These are phyloP conservation scores for Plantago elongata DNA, from an alignment of 257 asterid genomes.

Conservation along the genomic window DNA sequence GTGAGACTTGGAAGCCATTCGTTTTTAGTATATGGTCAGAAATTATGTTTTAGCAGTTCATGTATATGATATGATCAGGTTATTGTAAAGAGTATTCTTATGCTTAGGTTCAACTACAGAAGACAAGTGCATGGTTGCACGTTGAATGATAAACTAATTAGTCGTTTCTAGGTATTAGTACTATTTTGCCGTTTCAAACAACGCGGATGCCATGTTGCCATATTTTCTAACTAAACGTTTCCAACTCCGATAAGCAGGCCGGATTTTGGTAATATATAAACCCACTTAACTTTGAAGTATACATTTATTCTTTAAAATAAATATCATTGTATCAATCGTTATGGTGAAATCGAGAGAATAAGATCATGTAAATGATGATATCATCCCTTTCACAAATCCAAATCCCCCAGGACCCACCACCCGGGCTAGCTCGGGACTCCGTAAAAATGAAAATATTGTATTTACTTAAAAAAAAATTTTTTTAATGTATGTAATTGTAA, in stretches of 20 bases:
- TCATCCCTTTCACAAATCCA: too few species aligned
- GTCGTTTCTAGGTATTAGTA: background rate
- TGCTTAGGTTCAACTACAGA: slow-evolving; percentile 20
- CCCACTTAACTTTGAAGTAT: too few species aligned
- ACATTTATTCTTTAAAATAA: too few species aligned
- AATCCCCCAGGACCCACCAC: too few species aligned
- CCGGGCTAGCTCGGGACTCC: too few species aligned
- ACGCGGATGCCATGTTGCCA: slow-evolving; percentile 32
- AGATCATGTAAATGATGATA: too few species aligned
- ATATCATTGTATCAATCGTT: too few species aligned
- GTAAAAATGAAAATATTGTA: too few species aligned
- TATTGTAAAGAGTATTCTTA: slow-evolving; percentile 2
- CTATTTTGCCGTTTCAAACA: slow-evolving; percentile 7
- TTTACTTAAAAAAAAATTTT: too few species aligned
- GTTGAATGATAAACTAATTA: slow-evolving; percentile 21
- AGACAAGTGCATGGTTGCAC: slow-evolving; percentile 43
- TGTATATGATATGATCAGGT: slow-evolving; percentile 1
- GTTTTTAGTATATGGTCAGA: background rate
- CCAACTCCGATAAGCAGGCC: background rate
- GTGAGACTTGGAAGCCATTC: slow-evolving; percentile 44
- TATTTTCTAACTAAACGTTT: slow-evolving; percentile 17
- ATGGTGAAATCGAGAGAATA: too few species aligned
- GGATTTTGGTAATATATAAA: too few species aligned
- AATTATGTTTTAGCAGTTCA: background rate
- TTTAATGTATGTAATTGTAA: too few species aligned